Base-by-base conservation (phyloP, 345 rosid species). In the Gossypium ekmanianum region DNA sequence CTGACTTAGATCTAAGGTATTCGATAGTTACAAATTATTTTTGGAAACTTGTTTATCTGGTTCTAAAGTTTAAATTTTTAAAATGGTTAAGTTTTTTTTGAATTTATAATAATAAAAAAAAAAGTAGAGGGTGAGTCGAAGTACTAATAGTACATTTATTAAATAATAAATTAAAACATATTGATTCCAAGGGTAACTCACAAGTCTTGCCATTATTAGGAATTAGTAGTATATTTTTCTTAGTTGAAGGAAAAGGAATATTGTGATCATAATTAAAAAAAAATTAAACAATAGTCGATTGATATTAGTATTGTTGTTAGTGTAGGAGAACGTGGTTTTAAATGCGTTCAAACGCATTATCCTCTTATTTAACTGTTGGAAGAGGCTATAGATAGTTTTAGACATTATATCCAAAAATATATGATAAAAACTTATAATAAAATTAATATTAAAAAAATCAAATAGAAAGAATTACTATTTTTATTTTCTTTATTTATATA, bases 301-400 rank as follows among this genome's bases (percentile, higher is more conserved):
- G 18, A 18, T 18, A 18, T 29, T 29, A 0, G 5, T 4, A 29
- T 34, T 5, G 0, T 34, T 34, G 1, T 34, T 5, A 34, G 7
- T 5, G 0, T 34, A 34, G 1, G 7, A 5, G 1, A 5, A 34
- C 7, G 7, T 34, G 7, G 6, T 4, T 34, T 34, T 0, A 0
- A 34, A 5, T 34, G 1, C 41, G 7, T 5, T 34, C 0, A 34
- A 34, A 4, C 7, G 2, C 0, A 34, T 34, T 34, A 4, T 34
- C 1, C 0, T 34, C 41, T 0, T 34, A 34, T 34, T 0, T 34
- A 34, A 34, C 7, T 0, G 41, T 34, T 4, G 0, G 1, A 7
- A 34, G 1, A 0, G 1, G 1, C 7, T 34, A 34, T 34, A 34
- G 1, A 34, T 34, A 0, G 0, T 34, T 34, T 0, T 34, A 34